phyloP scores from a whole-genome alignment of 2,329 filamentous ascomycete species.

The Ophiostoma triangulosporum region DNA sequence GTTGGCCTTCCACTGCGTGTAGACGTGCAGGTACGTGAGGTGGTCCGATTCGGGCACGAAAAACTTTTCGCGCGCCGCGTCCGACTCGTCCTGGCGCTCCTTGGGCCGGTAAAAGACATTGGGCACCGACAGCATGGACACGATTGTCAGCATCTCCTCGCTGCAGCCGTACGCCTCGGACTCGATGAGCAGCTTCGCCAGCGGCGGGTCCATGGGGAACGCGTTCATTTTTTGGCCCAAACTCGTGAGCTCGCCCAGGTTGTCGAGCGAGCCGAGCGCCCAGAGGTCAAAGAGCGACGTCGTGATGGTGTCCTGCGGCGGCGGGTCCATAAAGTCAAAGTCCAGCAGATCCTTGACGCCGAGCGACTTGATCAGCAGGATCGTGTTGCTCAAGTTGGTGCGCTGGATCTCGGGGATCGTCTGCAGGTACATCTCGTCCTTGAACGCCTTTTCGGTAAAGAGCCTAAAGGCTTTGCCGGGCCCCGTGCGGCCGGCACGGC shows the following conservation, averaged over 20 bases:
- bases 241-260: conserved; percentile 78
- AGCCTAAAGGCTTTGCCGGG: conserved; percentile 91
- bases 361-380: conserved; percentile 83
- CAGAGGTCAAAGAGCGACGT: conserved; percentile 96
- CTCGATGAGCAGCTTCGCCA: conserved; percentile 90
- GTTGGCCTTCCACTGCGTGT: conserved; percentile 88
- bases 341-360: conserved; percentile 89
- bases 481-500: conserved; percentile 84
- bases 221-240: conserved; percentile 89
- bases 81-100: conserved; percentile 91
- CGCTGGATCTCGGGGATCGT: conserved; percentile 97
- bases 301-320: conserved; percentile 92
- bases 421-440: conserved; percentile 90
- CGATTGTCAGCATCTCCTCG: conserved; percentile 96
- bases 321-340: conserved; percentile 98
- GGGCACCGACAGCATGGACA: conserved; percentile 93
- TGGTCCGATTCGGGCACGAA: conserved; percentile 98
- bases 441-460: conserved; percentile 87
- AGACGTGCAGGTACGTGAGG: conserved; percentile 88
- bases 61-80: conserved; percentile 91
- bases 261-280: conserved; percentile 87
- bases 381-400: conserved; percentile 90
- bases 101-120: conserved; percentile 95
- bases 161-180: conserved; percentile 81
- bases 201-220: conserved; percentile 93